Base-by-base conservation (phyloP, 805 yeast genomes). In the Ogataea dorogensis region DNA sequence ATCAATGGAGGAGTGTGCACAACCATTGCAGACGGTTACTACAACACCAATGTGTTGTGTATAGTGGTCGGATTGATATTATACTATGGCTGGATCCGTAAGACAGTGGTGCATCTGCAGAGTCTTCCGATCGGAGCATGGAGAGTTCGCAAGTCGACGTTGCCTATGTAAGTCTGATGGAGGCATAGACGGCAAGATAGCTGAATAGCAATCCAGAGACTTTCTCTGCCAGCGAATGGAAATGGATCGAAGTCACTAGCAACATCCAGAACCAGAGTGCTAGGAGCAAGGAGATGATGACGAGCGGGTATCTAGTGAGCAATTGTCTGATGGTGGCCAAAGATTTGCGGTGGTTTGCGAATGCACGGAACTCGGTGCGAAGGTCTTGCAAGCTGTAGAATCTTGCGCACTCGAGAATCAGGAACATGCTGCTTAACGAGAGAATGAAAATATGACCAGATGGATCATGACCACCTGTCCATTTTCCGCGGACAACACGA, bases 401-500 rank as follows among this genome's bases (percentile, higher is more conserved):
- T 7, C 38, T 29, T 3, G 68, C 41, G 6, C 76, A 54, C 54
- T 89, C 96, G 38, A 77, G 77, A 53, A 84, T 66, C 46, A 91
- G 53, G 38, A 83, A 73, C 37, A 81, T 55, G 19, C 81, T 73
- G 7, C 86, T 70, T 40, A 81, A 83, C 5, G 81, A 71, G 28
- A 91, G 64, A 26, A 93, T 58, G 50, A 89, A 93, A 1, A 86
- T 81, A 56, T 93, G 98, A 0, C 98, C 98, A 43, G 91, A 81
- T 5, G 98, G 96, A 63, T 93, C 98, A 55, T 87, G 96, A 0
- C 98, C 98, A 0, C 96, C 87, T 6, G 47, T 43, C 93, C 91
- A 84, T 11, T 51, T 40, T 0, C 98, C 82, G 33, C 79, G 87
- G 52, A 73, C 18, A 42, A 54, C 33, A 56, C 93, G 60, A 56